Evolutionary conservation across 306 rosid genomes (phyloP).

Genomic region (Urtica urens): DNA sequence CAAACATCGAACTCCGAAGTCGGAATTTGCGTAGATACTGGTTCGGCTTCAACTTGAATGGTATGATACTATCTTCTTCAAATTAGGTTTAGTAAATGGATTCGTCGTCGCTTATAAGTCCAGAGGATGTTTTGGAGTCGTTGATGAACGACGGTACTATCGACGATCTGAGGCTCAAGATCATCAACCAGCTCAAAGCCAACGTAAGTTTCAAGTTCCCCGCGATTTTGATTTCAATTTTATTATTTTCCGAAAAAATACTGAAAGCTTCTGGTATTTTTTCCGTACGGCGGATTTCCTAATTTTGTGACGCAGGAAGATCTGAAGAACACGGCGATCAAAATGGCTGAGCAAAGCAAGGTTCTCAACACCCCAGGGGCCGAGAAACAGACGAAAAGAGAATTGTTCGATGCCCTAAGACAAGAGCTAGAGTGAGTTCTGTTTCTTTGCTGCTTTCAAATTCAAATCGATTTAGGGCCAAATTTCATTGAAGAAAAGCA

Average conservation of each 20-base stretch:
- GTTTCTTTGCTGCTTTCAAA: background rate
- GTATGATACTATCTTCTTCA: no score
- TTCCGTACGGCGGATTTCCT: background rate
- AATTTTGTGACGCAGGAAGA: conserved; percentile 50
- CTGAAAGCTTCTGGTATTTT: no score
- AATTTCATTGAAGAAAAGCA: background rate
- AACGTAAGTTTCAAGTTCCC: conserved; percentile 48
- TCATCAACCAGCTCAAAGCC: conserved; percentile 96
- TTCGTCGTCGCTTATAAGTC: conserved; percentile 60
- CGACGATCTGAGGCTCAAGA: conserved; percentile 83
- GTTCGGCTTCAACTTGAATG: no score
- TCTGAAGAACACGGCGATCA: conserved; percentile 64
- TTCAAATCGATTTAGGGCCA: background rate
- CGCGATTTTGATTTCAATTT: no score
- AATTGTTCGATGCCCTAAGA: conserved; percentile 74
- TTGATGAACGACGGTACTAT: conserved; percentile 92
- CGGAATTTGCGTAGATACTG: no score
- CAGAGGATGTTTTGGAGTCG: conserved; percentile 79
- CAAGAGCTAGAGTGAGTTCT: conserved; percentile 75
- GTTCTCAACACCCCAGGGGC: conserved; percentile 93
- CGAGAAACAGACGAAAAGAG: conserved; percentile 89
- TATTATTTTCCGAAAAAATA: no score
- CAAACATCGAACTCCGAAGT: no score
- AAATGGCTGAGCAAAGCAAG: conserved; percentile 93
- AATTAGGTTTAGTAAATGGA: conserved; percentile 23